Evolutionary conservation across 208 protist genomes (phyloP).

Genomic region (Sergeia podlipaevii): DNA sequence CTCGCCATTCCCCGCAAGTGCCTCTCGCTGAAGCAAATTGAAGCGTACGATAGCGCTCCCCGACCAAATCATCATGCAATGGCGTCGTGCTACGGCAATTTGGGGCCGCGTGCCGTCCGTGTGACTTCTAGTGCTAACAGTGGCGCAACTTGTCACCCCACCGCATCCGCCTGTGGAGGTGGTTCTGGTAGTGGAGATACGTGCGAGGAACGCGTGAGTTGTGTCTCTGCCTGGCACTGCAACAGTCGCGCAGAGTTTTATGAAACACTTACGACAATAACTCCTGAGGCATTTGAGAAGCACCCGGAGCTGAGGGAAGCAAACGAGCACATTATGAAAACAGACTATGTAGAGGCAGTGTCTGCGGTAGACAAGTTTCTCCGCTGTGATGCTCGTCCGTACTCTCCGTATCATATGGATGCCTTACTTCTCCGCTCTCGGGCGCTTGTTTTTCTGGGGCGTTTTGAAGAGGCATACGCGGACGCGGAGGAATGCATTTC

Average conservation of each 20-base stretch:
- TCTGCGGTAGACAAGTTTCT: conserved; percentile 11
- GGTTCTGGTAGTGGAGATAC: no score
- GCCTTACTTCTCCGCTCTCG: conserved; percentile 55
- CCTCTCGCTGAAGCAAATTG: conserved; percentile 48
- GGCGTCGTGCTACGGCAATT: conserved; percentile 39
- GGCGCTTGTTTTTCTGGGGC: conserved; percentile 52
- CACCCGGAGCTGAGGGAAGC: conserved; percentile 15
- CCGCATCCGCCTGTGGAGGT: no score
- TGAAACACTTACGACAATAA: conserved; percentile 16
- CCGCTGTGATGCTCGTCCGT: background rate
- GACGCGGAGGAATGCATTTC: conserved; percentile 41
- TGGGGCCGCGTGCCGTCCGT: conserved; percentile 38
- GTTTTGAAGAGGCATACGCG: conserved; percentile 35
- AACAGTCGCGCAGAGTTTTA: conserved; percentile 3
- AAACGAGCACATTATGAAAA: conserved; percentile 14
- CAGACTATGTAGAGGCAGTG: conserved; percentile 20
- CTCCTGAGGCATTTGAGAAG: no score
- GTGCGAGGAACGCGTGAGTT: no score
- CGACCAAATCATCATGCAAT: conserved; percentile 19
- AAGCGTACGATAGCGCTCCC: conserved; percentile 42
- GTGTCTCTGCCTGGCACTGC: no score
- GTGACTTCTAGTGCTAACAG: no score
- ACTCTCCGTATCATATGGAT: conserved; percentile 21
- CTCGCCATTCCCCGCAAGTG: conserved; percentile 62
- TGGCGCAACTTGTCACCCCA: no score